These are phyloP conservation scores for Puccinellia tenuiflora DNA, from an alignment of 176 grass and related monocot genomes.

Conservation along the genomic window DNA sequence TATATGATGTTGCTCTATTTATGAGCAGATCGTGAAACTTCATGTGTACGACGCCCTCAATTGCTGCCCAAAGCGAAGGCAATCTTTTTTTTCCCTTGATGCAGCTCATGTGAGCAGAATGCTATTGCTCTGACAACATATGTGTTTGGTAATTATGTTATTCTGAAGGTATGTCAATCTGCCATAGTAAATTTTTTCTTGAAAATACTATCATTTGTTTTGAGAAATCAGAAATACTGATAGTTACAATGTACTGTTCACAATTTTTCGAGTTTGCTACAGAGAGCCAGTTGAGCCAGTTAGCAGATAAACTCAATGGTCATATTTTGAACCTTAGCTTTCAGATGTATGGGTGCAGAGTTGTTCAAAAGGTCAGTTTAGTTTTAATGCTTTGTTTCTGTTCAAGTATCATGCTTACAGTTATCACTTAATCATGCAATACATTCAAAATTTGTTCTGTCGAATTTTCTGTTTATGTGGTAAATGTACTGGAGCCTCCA, in stretches of 20 bases:
- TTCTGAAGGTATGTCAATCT: slow-evolving; percentile 67
- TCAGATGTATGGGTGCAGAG: slow-evolving; percentile 99
- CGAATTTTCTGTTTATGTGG: background rate
- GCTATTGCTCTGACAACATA: slow-evolving; percentile 86
- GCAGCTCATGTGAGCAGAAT: too few species aligned
- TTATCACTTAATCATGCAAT: background rate
- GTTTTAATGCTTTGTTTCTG: slow-evolving; percentile 2
- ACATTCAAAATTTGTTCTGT: background rate
- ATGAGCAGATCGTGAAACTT: too few species aligned
- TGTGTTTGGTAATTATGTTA: slow-evolving; percentile 99
- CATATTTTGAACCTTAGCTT: slow-evolving; percentile 84
- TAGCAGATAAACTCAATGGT: slow-evolving; percentile 67
- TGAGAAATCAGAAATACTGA: background rate
- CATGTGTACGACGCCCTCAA: too few species aligned
- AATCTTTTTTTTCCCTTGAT: too few species aligned
- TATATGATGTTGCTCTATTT: too few species aligned
- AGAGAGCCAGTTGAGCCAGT: slow-evolving; percentile 62
- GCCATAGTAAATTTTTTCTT: background rate
- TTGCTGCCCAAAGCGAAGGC: too few species aligned
- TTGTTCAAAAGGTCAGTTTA: slow-evolving; percentile 88
- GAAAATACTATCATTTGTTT: background rate
- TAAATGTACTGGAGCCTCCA: background rate
- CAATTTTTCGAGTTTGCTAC: slow-evolving; percentile 99
- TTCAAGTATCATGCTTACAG: background rate
- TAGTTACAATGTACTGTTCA: background rate